Evolutionary conservation across 768 basidiomycete genomes (phyloP), one percentile per base, ranked within the genome.

Genomic region (Cubamyces lactineus): DNA sequence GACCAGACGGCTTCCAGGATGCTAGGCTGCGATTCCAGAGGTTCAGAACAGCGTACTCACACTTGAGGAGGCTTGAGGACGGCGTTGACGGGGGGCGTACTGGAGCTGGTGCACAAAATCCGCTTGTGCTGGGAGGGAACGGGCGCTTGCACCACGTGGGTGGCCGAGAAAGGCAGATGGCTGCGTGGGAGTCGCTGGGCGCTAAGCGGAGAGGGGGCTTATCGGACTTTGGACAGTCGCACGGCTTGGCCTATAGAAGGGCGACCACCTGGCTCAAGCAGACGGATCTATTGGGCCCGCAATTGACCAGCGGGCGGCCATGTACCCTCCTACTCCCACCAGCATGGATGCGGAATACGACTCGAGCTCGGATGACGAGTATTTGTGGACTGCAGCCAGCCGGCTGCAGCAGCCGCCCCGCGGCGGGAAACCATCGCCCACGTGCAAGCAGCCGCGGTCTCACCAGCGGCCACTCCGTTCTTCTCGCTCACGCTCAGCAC

Each of bases 11-110:
- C 47, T 66, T 65, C 61, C 48, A 49, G 38, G 23, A 54, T 47
- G 30, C 58, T 53, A 43, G 46, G 43, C 43, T 59, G 51, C 67
- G 67, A 38, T 34, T 58, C 53, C 53, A 45, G 59, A 64, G 53
- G 45, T 67, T 59, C 30, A 57, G 68, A 60, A 47, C 17, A 65
- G 59, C 52, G 66, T 76, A 84, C 86, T 85, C 74, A 87, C 87
- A 71, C 68, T 75, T 82, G 74, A 73, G 73, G 76, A 75, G 63
- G 60, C 76, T 81, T 80, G 80, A 79, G 79, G 81, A 72, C 72
- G 78, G 77, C 75, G 80, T 64, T 60, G 58, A 45, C 46, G 58
- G 49, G 58, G 57, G 63, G 58, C 54, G 63, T 64, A 28, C 41
- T 26, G 73, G 42, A 61, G 47, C 64, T 58, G 38, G 24, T 53